Conservation (phyloP, 2,329 filamentous ascomycete species). For the Aurifilum marmelostoma region DNA sequence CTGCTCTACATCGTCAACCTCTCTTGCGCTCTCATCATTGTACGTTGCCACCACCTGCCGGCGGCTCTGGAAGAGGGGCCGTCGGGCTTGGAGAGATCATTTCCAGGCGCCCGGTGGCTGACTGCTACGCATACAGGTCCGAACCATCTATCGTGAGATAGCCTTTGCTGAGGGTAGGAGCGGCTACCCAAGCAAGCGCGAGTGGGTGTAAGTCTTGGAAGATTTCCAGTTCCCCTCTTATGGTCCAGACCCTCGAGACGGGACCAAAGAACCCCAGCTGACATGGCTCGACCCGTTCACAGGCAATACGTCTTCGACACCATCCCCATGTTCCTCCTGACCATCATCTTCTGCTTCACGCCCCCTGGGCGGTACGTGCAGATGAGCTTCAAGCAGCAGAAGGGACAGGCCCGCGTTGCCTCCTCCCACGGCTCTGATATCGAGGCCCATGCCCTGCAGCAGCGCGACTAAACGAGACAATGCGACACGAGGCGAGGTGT, state of each 20-base stretch:
- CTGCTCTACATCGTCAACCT: slow-evolving; percentile 41
- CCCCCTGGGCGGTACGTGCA: slow-evolving; percentile 39
- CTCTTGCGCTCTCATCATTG: slow-evolving; percentile 38
- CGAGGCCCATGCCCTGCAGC: slow-evolving; percentile 16
- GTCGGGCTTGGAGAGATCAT: neutral
- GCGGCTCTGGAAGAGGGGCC: neutral
- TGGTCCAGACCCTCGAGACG: no score
- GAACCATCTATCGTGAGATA: slow-evolving; percentile 24
- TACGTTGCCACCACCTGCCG: slow-evolving; percentile 26
- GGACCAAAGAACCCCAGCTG: neutral
- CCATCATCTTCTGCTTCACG: slow-evolving; percentile 35
- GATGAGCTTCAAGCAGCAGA: slow-evolving; percentile 39
- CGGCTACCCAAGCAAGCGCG: slow-evolving; percentile 33
- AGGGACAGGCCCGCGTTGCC: slow-evolving; percentile 20
- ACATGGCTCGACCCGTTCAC: slow-evolving; percentile 24
- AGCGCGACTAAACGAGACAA: neutral
- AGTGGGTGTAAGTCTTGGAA: slow-evolving; percentile 37
- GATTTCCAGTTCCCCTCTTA: neutral
- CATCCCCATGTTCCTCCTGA: slow-evolving; percentile 37
- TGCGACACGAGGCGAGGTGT: neutral
- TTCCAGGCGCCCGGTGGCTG: neutral
- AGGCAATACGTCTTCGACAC: slow-evolving; percentile 39
- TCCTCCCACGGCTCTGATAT: slow-evolving; percentile 14
- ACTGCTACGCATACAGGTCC: slow-evolving; percentile 30
- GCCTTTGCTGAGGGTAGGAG: slow-evolving; percentile 32